Base-by-base conservation (phyloP, 2,329 filamentous ascomycete genomes). In the Trichothecium sympodiale region DNA sequence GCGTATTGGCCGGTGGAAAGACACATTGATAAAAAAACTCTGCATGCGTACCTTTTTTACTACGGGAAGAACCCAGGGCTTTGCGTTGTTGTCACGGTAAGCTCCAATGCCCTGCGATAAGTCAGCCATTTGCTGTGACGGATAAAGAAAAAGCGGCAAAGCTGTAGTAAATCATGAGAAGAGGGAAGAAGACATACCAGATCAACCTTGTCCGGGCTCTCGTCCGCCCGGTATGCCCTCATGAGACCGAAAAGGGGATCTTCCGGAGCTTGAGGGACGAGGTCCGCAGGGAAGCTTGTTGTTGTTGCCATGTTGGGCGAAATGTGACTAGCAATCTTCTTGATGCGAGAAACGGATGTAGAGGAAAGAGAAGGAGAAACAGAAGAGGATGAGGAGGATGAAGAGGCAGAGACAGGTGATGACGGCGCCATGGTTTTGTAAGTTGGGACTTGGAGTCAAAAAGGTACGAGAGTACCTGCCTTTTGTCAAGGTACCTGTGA, bases 51-150 rank as follows among this genome's bases (percentile, higher is more conserved):
- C 89, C 83, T 94, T 93, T 66, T 86, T 93, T 42, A 96, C 89
- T 3, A 96, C 89, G 15, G 91, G 89, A 43, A 98, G 65, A 42
- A 98, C 79, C 91, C 91, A 98, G 3, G 91, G 91, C 68, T 96
- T 96, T 42, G 87, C 89, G 55, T 88, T 82, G 64, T 96, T 72
- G 54, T 94, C 91, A 56, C 91, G 75, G 64, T 98, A 98, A 40
- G 91, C 91, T 49, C 91, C 91, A 65, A 96, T 78, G 39, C 76
- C 76, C 73, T 76, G 39, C 18, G 26, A 32, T 28, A 34, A 28
- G 29, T 29, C 15, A 34, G 17, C 25, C 34, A 31, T 31, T 31
- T 31, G 16, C 5, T 31, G n/a, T 16, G 31, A 7, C 12, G 16
- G 13, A 35, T 29, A 16, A 10, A 14, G 28, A 28, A 20, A 36